A percentile compares a stretch with the other conserved stretches of the same genome.
These are phyloP conservation scores for Gentiana straminea DNA, from an alignment of 257 asterid genomes.

Conservation along the genomic window DNA sequence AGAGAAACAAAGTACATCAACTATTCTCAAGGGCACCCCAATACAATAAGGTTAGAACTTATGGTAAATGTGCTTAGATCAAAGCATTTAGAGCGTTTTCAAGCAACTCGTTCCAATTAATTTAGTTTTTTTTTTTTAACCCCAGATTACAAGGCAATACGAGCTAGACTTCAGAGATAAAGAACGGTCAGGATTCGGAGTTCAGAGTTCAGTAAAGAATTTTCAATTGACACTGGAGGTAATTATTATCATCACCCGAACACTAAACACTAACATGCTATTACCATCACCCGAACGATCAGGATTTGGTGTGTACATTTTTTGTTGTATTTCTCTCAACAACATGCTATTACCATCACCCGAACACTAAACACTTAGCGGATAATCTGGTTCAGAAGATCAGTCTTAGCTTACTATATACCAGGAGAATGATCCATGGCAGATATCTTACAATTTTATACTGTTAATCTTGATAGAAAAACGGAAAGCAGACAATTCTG, in stretches of 20 bases:
- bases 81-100: neutral
- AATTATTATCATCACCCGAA: slow-evolving; percentile 1
- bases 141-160: slow-evolving; percentile 51
- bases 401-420: too few species aligned
- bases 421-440: too few species aligned
- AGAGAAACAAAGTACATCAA: slow-evolving; percentile 60
- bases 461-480: slow-evolving; percentile 22
- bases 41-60: slow-evolving; percentile 49
- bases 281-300: too few species aligned
- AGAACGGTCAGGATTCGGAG: slow-evolving; percentile 65
- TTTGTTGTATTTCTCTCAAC: too few species aligned
- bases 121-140: neutral
- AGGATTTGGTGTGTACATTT: too few species aligned
- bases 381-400: too few species aligned
- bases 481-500: slow-evolving; percentile 82
- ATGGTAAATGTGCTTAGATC: too few species aligned
- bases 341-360: too few species aligned
- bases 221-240: slow-evolving; percentile 84
- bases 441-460: too few species aligned
- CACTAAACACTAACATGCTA: neutral
- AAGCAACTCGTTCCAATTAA: neutral
- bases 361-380: too few species aligned
- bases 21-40: slow-evolving; percentile 67
- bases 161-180: slow-evolving; percentile 80
- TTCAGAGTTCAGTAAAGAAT: slow-evolving; percentile 83